Base-by-base conservation (phyloP, 2,329 filamentous ascomycete species). In the Pseudocercospora pini-densiflorae region DNA sequence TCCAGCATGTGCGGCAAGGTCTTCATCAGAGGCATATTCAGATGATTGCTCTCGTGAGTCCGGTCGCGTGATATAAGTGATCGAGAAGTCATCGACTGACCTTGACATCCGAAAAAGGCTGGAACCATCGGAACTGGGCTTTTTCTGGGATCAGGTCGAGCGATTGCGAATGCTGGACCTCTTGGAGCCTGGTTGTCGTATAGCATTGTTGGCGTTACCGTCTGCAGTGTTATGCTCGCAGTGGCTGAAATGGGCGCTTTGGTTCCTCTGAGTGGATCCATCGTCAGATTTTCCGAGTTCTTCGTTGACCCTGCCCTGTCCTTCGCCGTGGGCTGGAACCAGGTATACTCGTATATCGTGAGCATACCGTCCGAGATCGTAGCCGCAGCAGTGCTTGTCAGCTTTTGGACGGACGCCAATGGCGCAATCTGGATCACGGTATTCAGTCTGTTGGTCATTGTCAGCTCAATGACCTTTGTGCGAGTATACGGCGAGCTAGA, bases 101-200 rank as follows among this genome's bases (percentile, higher is more conserved):
- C 10, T 8, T 57, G 27, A 27, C n/a, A 33, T 57, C n/a, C n/a
- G 5, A 19, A n/a, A 31, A 57, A 27, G 21, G 78, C 78, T 2
- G 78, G 79, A 31, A 78, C 76, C 4, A 77, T 79, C 43, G 77
- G 78, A 7, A 80, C 78, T 0, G 77, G 78, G 57, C 73, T 80
- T 1, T 80, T 80, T 33, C 71, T 80, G 7, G 73, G 77, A 45
- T 78, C 75, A n/a, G 78, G 78, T 1, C 66, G 67, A 43, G 77
- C 77, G 9, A 75, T 80, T 49, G 72, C 73, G 1, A 70, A 70
- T 36, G 72, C 74, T 16, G 78, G 78, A 1, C 78, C 78, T 16
- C 53, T 76, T 5, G 68, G 68, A 27, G 68, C 68, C 3, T 66
- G 63, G 36, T 66, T 70, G 12, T 66, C 59, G 19, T 70, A 70